Conservation (phyloP, 441 rosid genomes). For the Erodium moschatum region DNA sequence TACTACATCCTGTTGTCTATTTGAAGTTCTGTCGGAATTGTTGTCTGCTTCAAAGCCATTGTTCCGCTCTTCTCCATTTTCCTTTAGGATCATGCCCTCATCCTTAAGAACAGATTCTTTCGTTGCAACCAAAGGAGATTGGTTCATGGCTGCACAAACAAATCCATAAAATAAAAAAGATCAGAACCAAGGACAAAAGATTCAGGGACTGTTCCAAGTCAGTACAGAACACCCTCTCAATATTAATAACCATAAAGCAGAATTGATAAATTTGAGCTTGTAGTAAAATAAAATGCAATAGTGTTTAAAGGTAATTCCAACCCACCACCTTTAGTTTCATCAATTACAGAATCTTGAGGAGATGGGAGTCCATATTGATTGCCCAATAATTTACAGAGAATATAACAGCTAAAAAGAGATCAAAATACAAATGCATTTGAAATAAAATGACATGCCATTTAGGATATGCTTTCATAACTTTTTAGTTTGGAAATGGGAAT, state of each 20-base stretch:
- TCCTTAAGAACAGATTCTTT: slow-evolving; percentile 46
- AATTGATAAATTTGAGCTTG: not conserved
- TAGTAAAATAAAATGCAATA: not conserved
- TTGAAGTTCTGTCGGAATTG: slow-evolving; percentile 46
- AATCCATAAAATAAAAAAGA: not conserved
- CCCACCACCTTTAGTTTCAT: not conserved
- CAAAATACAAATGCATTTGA: not conserved
- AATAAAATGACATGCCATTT: not conserved
- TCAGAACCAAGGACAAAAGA: not conserved
- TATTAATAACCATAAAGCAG: not conserved
- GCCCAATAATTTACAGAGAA: not conserved
- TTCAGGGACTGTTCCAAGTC: not conserved
- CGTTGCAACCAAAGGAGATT: slow-evolving; percentile 32
- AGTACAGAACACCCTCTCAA: not conserved
- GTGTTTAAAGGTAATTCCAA: not conserved
- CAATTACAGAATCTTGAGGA: not conserved
- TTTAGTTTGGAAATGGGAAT: too few relatives aligned
- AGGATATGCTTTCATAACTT: too few relatives aligned
- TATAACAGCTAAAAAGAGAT: not conserved
- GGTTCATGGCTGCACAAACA: slow-evolving; percentile 28
- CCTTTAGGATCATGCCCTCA: slow-evolving; percentile 38
- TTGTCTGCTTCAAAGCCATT: slow-evolving; percentile 41
- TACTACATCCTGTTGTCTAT: slow-evolving; percentile 69
- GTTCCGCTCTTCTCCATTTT: slow-evolving; percentile 47
- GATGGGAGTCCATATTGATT: not conserved